Conservation (phyloP, 2,329 filamentous ascomycete genomes). For the Colletotrichum abscissum region DNA sequence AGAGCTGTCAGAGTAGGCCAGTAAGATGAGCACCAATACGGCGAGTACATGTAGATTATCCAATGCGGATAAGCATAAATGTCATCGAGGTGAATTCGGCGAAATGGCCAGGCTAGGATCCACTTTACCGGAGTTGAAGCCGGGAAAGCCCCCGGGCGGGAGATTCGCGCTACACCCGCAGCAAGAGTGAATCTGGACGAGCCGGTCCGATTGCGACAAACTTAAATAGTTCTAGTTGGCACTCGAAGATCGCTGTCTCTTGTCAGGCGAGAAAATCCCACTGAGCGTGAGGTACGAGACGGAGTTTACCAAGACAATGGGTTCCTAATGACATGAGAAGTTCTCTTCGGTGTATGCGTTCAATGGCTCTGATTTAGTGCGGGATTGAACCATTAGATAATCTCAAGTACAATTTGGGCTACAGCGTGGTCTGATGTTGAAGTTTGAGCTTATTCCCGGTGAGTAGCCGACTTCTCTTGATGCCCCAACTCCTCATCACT, state of each 20-base stretch:
- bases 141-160: not conserved
- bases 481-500: conserved; percentile 30
- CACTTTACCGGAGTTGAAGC: not conserved
- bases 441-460: conserved; percentile 17
- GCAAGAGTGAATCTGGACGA: not conserved
- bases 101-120: not conserved
- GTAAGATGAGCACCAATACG: not conserved
- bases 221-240: not conserved
- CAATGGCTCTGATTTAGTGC: too few relatives aligned
- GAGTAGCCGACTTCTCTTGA: conserved; percentile 32
- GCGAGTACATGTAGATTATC: not conserved
- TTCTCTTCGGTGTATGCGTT: too few relatives aligned
- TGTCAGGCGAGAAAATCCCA: not conserved
- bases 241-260: not conserved
- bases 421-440: too few relatives aligned
- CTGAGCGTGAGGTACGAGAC: too few relatives aligned
- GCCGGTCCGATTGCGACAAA: not conserved
- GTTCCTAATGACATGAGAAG: too few relatives aligned
- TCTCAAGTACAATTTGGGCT: too few relatives aligned
- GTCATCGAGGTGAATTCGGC: not conserved
- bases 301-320: too few relatives aligned
- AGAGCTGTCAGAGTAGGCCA: not conserved
- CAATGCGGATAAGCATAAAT: not conserved
- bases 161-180: not conserved
- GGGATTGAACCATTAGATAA: too few relatives aligned